Base-by-base conservation (phyloP, 805 yeast species). In the Cyberlindnera maclurae region DNA sequence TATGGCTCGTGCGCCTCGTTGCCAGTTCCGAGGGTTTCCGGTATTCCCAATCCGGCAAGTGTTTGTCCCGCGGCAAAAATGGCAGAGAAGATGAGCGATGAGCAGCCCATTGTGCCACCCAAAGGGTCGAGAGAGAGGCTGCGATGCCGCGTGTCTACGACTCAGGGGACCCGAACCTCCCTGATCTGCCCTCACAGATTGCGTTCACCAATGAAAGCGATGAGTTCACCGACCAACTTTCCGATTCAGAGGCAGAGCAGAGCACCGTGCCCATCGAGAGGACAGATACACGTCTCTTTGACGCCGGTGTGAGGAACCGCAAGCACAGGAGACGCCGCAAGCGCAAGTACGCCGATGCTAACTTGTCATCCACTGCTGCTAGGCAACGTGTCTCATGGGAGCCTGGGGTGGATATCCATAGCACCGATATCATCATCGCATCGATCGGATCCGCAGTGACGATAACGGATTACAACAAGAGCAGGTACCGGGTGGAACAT, bases 351-450 rank as follows among this genome's bases (percentile, higher is more conserved):
- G 44, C 47, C 4, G 68, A 66, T 5, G 55, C 68, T n/a, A 56
- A 60, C 10, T 55, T 58, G 18, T 65, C 67, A 15, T 46, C 61
- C 5, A 53, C 57, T 1, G 58, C 58, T 8, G 60, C 59, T 3
- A 59, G 67, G 30, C 63, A 59, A 36, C 50, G 71, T 34, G 65
- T 74, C 4, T 75, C 70, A 17, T 71, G 76, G 73, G 82, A 76
- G 47, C 82, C 82, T 0, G 82, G 82, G 15, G 65, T 75, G 20
- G 72, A 76, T 48, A 62, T 73, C 26, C 54, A 64, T 8, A 70
- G 71, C 1, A 75, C 79, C 1, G 67, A 62, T 16, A 78, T 77
- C 5, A 63, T 71, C 8, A 52, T 75, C n/a, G 64, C 65, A 12
- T 62, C 76, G 1, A 63, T 71, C 3, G 80, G 80, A 0, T 74